These are phyloP conservation scores for Waltergamsia citrina DNA, from an alignment of 2,329 filamentous ascomycete species.

Conservation along the genomic window DNA sequence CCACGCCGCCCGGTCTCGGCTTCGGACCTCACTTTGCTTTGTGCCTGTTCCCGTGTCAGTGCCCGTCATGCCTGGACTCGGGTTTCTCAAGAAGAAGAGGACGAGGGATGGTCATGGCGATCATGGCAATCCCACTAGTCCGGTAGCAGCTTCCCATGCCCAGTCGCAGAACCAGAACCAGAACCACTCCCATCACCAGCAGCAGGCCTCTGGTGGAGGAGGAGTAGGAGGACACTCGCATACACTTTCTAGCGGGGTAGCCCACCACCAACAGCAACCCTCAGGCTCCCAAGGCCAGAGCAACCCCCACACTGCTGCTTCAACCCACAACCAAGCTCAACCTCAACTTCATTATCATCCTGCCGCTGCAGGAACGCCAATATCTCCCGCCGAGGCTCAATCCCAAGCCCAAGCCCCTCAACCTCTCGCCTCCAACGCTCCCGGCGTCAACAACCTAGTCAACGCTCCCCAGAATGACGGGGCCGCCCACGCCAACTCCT, in stretches of 20 bases:
- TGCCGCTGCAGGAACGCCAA: conserved; percentile 9
- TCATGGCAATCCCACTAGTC: conserved; percentile 13
- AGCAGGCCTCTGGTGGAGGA: neutral
- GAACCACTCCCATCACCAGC: neutral
- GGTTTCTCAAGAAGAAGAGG: conserved; percentile 97
- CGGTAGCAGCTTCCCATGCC: neutral
- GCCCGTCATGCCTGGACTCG: conserved; percentile 77
- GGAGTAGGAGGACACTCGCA: neutral
- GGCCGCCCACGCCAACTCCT: conserved; percentile 11
- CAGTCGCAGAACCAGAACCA: neutral
- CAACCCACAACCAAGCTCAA: neutral
- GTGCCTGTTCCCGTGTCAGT: neutral
- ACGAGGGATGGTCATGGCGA: conserved; percentile 81
- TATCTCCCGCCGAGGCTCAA: conserved; percentile 4
- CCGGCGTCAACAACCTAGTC: conserved; percentile 60
- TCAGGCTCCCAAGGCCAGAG: conserved; percentile 42
- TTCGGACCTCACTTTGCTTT: too few species aligned
- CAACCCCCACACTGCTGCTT: conserved; percentile 49
- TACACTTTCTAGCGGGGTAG: too few species aligned
- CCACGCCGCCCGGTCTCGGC: too few species aligned
- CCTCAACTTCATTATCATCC: conserved; percentile 28
- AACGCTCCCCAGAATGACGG: conserved; percentile 42
- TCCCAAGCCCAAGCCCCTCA: conserved; percentile 2
- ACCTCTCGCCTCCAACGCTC: neutral
- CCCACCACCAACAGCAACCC: conserved; percentile 10